Percentiles rank a stretch among this genome's conserved stretches.
Evolutionary conservation across 2,329 filamentous ascomycete species (phyloP).

Genomic region (Sporothrix humicola): DNA sequence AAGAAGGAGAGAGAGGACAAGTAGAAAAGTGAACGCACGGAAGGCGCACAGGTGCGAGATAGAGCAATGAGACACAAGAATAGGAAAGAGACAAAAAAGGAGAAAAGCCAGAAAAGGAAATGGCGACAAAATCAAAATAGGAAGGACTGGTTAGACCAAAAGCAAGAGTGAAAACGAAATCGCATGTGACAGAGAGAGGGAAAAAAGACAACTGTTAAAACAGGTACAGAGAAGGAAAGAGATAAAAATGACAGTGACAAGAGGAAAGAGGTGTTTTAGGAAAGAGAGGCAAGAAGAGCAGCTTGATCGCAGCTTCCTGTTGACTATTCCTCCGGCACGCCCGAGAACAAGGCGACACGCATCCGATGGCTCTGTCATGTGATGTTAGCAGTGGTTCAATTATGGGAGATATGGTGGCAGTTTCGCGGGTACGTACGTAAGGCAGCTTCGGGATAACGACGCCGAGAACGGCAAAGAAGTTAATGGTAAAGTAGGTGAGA

Average conservation of each 20-base stretch:
- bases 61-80: background rate
- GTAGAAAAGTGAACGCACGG: slow-evolving; percentile 1
- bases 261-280: slow-evolving; percentile 7
- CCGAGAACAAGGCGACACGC: slow-evolving; percentile 76
- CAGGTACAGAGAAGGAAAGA: slow-evolving; percentile 19
- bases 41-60: slow-evolving; percentile 1
- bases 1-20: background rate
- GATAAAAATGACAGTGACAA: background rate
- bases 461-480: slow-evolving; percentile 87
- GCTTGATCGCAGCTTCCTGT: background rate
- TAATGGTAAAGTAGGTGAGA: slow-evolving; percentile 94
- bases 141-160: slow-evolving; percentile 14
- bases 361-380: slow-evolving; percentile 73
- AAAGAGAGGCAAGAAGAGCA: slow-evolving; percentile 7
- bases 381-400: slow-evolving; percentile 41
- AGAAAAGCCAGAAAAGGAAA: slow-evolving; percentile 25
- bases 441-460: slow-evolving; percentile 97
- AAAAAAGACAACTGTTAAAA: slow-evolving; percentile 12
- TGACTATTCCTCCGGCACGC: slow-evolving; percentile 64
- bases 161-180: background rate
- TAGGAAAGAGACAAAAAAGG: slow-evolving; percentile 18
- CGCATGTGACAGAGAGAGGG: slow-evolving; percentile 21
- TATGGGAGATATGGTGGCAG: background rate
- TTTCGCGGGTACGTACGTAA: slow-evolving; percentile 67
- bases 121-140: slow-evolving; percentile 24